phyloP scores from a whole-genome alignment of 352 stramenopile species.

The Globisporangium abappressorium region DNA sequence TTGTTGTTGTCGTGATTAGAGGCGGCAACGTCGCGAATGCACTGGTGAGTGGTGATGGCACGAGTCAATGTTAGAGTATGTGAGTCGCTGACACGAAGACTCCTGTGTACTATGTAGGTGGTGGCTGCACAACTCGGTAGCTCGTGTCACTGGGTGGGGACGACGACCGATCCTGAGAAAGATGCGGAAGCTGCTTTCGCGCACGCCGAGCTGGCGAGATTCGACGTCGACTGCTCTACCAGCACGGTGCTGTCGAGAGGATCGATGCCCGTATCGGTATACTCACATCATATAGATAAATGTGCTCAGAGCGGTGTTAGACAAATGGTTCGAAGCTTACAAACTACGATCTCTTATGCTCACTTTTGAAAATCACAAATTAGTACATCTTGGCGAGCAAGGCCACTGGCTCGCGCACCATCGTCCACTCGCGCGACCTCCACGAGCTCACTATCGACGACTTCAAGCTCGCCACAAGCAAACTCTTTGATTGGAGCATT shows the following conservation, averaged over 20 bases:
- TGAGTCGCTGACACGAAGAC: not conserved
- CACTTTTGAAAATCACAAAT: not conserved
- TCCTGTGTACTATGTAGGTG: slow-evolving; percentile 25
- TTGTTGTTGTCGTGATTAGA: slow-evolving; percentile 15
- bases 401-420: slow-evolving; percentile 60
- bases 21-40: slow-evolving; percentile 68
- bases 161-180: slow-evolving; percentile 43
- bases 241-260: slow-evolving; percentile 37
- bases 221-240: slow-evolving; percentile 45
- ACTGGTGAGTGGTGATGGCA: slow-evolving; percentile 26
- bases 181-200: slow-evolving; percentile 61
- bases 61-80: not conserved
- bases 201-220: slow-evolving; percentile 35
- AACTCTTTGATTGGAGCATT: slow-evolving; percentile 14
- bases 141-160: slow-evolving; percentile 58
- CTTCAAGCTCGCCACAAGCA: slow-evolving; percentile 34
- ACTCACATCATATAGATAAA: not conserved
- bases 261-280: slow-evolving; percentile 62
- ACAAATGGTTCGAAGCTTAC: not conserved
- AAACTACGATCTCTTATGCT: not conserved
- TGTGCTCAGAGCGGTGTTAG: not conserved
- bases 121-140: slow-evolving; percentile 58
- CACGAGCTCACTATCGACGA: slow-evolving; percentile 44
- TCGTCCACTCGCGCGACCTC: slow-evolving; percentile 63
- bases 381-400: slow-evolving; percentile 74